Base-by-base conservation (phyloP, 2,329 filamentous ascomycete species). In the Pestalotiopsis sp. region DNA sequence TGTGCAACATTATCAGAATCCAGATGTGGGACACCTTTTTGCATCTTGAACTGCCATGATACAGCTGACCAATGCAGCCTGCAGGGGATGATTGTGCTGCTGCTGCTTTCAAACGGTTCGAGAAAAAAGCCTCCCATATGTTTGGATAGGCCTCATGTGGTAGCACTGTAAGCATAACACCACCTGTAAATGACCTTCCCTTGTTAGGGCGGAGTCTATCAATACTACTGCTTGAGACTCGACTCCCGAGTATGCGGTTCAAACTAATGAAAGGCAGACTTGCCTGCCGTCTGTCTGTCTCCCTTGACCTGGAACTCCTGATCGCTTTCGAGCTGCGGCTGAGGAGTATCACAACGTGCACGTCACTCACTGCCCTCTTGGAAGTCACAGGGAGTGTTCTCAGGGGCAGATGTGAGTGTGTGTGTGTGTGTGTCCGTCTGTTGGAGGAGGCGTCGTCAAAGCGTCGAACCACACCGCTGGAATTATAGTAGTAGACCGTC, bases 391-490 rank as follows among this genome's bases (percentile, higher is more conserved):
- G 59, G 27, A 61, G 9, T 61, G 27, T 31, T 25, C 27, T 31
- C 59, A 36, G 59, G 59, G 36, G 59, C 27, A 61, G 23, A 59
- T 59, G 27, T 59, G 6, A 31, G 27, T 31, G 27, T 2, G 23
- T 23, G 23, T 2, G 23, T 2, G 23, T 31, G 3, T 27, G 27
- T 31, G 27, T 31, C 27, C 27, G 27, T 31, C 27, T 7, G 57
- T 61, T 61, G 45, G 45, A 20, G 25, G 59, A 61, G 31, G 58
- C 31, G 59, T 36, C 17, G 59, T 61, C 59, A 61, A 39, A 61
- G 59, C 59, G 59, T 41, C 38, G 59, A 61, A 61, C 59, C 59
- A 61, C 59, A 61, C 59, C 59, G 59, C 59, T 36, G 59, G 59
- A 41, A 36, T 61, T 31, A 31, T 9, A 31, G 27, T 31, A 31